Percentiles rank a stretch among this genome's conserved stretches.
Evolutionary conservation across 192 early-diverging fungal genomes (phyloP).

Genomic region (Umbelopsis sp.): DNA sequence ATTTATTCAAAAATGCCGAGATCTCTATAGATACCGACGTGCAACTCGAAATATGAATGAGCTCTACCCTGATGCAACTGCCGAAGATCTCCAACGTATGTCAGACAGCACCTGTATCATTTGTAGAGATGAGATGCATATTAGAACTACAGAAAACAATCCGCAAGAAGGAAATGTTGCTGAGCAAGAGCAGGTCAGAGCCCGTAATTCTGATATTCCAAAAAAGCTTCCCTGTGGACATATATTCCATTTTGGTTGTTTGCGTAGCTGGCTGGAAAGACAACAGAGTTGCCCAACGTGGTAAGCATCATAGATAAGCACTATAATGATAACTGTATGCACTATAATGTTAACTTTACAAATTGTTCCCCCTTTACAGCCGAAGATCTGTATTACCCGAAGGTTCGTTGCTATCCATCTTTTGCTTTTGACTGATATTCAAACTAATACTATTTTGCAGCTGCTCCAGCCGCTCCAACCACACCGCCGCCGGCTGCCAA

Average conservation of each 20-base stretch:
- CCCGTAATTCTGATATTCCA: conserved; percentile 65
- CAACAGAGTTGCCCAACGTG: conserved; percentile 99
- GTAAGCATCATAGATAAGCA: conserved; percentile 36
- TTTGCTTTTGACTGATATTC: background rate
- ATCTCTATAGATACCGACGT: conserved; percentile 88
- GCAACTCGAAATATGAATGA: conserved; percentile 97
- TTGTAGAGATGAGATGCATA: conserved; percentile 94
- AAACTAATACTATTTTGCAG: conserved; percentile 15
- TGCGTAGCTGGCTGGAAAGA: conserved; percentile 95
- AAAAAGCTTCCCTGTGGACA: conserved; percentile 97
- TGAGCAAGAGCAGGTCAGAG: conserved; percentile 19
- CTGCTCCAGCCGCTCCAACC: conserved; percentile 8
- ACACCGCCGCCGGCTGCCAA: background rate
- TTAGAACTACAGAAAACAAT: conserved; percentile 6
- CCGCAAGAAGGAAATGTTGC: conserved; percentile 30
- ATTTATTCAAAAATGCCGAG: conserved; percentile 88
- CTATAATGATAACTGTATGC: conserved; percentile 28
- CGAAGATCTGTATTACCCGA: conserved; percentile 51
- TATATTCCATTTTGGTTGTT: conserved; percentile 96
- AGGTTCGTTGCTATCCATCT: background rate
- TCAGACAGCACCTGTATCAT: conserved; percentile 92
- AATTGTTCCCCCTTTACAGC: conserved; percentile 32
- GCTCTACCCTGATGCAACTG: conserved; percentile 91
- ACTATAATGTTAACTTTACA: conserved; percentile 32
- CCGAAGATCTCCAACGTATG: conserved; percentile 71